These are phyloP conservation scores for Xylariomycetidae sp. DNA, from an alignment of 2,329 filamentous ascomycete genomes.

Conservation along the genomic window DNA sequence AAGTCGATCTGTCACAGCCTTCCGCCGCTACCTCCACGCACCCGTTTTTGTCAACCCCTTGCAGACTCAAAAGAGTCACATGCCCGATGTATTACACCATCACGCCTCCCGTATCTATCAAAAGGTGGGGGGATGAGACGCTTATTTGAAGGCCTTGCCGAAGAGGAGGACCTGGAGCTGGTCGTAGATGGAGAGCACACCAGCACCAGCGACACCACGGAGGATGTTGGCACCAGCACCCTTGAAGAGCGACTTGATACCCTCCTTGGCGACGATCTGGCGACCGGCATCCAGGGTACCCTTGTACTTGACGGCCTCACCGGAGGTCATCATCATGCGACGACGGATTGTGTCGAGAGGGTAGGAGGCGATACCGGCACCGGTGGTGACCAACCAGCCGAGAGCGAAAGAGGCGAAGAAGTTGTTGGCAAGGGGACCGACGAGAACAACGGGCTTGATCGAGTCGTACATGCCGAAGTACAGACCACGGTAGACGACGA, in stretches of 20 bases:
- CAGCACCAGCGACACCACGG: slow-evolving; percentile 99
- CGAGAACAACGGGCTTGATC: slow-evolving; percentile 96
- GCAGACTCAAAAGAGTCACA: slow-evolving; percentile 26
- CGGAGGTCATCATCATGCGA: slow-evolving; percentile 99
- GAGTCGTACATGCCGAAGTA: slow-evolving; percentile 99
- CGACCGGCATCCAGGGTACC: slow-evolving; percentile 88
- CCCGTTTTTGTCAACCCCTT: slow-evolving; percentile 36
- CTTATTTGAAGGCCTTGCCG: slow-evolving; percentile 96
- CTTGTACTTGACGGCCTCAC: slow-evolving; percentile 99
- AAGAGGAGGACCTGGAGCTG: slow-evolving; percentile 99
- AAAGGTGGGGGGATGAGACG: slow-evolving; percentile 26
- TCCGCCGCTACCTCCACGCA: slow-evolving; percentile 43
- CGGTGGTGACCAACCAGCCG: slow-evolving; percentile 98
- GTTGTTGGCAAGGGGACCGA: slow-evolving; percentile 88
- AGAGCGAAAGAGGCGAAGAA: slow-evolving; percentile 99
- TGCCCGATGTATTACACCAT: slow-evolving; percentile 29
- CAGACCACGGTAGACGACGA: slow-evolving; percentile 99
- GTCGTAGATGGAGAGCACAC: slow-evolving; percentile 99
- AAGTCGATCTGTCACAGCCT: slow-evolving; percentile 28
- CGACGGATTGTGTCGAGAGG: slow-evolving; percentile 99
- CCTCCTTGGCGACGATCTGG: slow-evolving; percentile 97
- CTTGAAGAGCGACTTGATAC: slow-evolving; percentile 99
- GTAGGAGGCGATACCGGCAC: slow-evolving; percentile 99
- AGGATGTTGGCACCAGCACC: slow-evolving; percentile 99
- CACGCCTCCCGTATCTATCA: slow-evolving; percentile 35